phyloP scores from a whole-genome alignment of 2,329 filamentous ascomycete species.

The Alternaria conjuncta region DNA sequence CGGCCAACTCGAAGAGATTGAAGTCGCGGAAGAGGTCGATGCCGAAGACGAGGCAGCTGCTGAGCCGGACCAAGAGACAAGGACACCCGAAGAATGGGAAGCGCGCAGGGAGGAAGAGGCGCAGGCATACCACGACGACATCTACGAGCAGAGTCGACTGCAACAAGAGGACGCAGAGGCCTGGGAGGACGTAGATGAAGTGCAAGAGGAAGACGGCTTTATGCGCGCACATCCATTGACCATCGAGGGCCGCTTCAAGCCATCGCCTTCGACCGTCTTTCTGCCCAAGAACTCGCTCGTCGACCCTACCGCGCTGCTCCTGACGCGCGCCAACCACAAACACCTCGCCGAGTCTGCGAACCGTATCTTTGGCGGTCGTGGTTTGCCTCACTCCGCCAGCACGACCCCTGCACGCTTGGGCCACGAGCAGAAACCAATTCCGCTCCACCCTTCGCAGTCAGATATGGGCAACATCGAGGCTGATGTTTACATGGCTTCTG shows the following conservation, averaged over 20 bases:
- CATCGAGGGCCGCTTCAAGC: constrained; percentile 73
- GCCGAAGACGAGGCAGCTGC: constrained; percentile 5
- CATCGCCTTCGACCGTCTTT: constrained; percentile 74
- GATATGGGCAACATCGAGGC: constrained; percentile 78
- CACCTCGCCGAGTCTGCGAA: constrained; percentile 78
- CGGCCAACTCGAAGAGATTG: constrained; percentile 68
- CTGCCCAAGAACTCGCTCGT: constrained; percentile 74
- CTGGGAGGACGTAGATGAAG: constrained; percentile 36
- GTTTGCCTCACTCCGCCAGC: constrained; percentile 79
- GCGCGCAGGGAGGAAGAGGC: constrained; percentile 41
- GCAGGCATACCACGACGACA: constrained; percentile 39
- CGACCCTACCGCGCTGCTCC: constrained; percentile 71
- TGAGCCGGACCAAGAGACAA: constrained; percentile 27
- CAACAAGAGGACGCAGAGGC: constrained; percentile 52
- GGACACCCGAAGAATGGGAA: constrained; percentile 45
- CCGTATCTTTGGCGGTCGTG: constrained; percentile 75
- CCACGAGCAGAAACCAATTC: constrained; percentile 68
- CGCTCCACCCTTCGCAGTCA: constrained; percentile 67
- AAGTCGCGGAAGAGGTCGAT: constrained; percentile 35
- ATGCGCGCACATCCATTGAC: constrained; percentile 77
- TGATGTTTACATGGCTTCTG: constrained; percentile 72
- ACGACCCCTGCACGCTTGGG: constrained; percentile 62
- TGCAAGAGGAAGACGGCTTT: constrained; percentile 47
- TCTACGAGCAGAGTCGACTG: constrained; percentile 52
- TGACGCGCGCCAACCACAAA: constrained; percentile 68